Conservation (phyloP, 2,329 filamentous ascomycete genomes). For the Xylariaceae sp. region DNA sequence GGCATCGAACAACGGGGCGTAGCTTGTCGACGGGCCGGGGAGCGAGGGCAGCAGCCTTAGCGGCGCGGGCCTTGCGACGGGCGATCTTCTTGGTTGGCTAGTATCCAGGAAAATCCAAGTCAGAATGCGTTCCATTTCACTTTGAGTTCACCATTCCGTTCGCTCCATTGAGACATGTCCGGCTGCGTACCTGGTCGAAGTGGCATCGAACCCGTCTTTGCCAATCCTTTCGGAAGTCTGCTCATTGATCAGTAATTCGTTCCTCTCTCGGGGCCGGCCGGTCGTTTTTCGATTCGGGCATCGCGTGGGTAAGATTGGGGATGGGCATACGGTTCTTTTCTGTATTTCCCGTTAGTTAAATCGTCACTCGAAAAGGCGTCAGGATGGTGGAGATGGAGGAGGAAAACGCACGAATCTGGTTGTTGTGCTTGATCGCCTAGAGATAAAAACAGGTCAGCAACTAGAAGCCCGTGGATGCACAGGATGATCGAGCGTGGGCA, state of each 20-base stretch:
- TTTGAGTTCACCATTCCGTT: constrained; percentile 15
- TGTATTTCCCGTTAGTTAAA: constrained; percentile 11
- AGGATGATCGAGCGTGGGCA: constrained; percentile 7
- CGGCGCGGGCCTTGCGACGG: constrained; percentile 84
- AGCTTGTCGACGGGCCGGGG: constrained; percentile 97
- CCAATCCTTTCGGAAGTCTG: constrained; percentile 99
- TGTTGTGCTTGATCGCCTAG: constrained; percentile 99
- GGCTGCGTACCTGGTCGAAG: constrained; percentile 87
- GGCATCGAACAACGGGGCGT: constrained; percentile 94
- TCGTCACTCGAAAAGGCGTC: not conserved
- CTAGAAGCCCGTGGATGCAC: constrained; percentile 17
- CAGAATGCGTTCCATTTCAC: constrained; percentile 17
- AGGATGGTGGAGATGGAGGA: not conserved
- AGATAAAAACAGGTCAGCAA: constrained; percentile 34
- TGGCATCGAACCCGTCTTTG: constrained; percentile 97
- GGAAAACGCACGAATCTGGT: constrained; percentile 63
- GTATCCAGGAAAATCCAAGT: constrained; percentile 24
- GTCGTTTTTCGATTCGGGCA: not conserved
- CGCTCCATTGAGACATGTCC: constrained; percentile 26
- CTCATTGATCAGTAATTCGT: constrained; percentile 36
- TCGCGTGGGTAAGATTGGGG: constrained; percentile 19
- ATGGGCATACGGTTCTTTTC: constrained; percentile 76
- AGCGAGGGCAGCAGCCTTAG: constrained; percentile 92
- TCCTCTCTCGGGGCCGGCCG: constrained; percentile 12
- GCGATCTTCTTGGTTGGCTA: constrained; percentile 95